Base-by-base conservation (phyloP, 805 yeast genomes). In the Candida tammaniensis region DNA sequence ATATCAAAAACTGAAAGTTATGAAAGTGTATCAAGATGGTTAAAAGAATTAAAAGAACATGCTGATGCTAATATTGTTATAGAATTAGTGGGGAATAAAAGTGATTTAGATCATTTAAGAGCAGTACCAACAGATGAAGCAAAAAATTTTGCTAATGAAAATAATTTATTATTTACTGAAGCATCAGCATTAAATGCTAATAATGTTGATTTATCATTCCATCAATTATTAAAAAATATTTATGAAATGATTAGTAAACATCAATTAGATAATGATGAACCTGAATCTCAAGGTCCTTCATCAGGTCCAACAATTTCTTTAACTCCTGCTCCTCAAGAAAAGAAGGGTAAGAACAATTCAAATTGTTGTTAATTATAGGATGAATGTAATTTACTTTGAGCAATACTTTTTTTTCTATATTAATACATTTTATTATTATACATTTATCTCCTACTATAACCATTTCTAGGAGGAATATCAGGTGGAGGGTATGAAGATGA, bases 121-220 rank as follows among this genome's bases (percentile, higher is more conserved):
- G 96, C 96, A 0, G 96, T 93, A 14, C 96, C 98, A 40, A 89
- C 97, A 20, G 98, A 93, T 39, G 98, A 93, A 64, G 98, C 98
- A 40, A 84, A 82, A 63, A 85, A 82, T 54, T 89, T 89, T 66
- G 96, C 96, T 24, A 78, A 85, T 40, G 97, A 93, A 63, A 89
- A 93, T 68, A 86, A 78, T 59, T 72, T 93, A 51, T 70, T 93
- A 52, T 93, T 93, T 59, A 91, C 96, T 29, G 98, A 93, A 70
- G 94, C 98, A 11, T 82, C 94, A 42, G 98, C 98, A 17, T 74
- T 93, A 43, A 86, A 86, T 49, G 82, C 95, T 28, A 94, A 91
- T 54, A 93, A 93, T 59, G 98, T 93, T 39, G 98, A 93, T 58
- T 72, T 80, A 47, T 89, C 97, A 7, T 93, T 93, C 76, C 86